Evolutionary conservation across 2,329 filamentous ascomycete species (phyloP), one percentile per base, ranked within the genome.

Genomic region (Fusarium cyanostomum): DNA sequence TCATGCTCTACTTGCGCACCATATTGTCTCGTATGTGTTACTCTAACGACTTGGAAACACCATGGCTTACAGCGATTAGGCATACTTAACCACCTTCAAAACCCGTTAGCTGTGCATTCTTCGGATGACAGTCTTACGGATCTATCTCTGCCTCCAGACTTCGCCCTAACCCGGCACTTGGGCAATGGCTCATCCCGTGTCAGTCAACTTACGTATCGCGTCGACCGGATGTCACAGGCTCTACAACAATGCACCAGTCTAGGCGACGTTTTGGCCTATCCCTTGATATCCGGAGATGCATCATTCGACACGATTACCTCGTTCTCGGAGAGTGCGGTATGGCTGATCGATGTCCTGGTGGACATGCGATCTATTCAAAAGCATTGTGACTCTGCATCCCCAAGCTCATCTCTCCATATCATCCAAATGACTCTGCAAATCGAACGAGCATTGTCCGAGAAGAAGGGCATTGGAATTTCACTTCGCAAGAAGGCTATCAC

Each of bases 311-410:
- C 69, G 27, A 64, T 71, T 10, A 70, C 74, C 13, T 73, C 72
- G 54, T 78, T 79, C 45, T 73, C 72, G 15, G 80, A 81, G 59
- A 75, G 76, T 55, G 71, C 77, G 1, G 76, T 80, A 11, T 85
- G 82, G 83, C 71, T 86, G 11, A 71, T 85, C 56, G 84, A 86
- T 66, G 77, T 77, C 7, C 73, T 81, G 61, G 74, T 81, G 31
- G 75, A 79, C 37, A 70, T 85, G 27, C 75, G 79, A 45, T 68
- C 75, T 16, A 69, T 76, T 10, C 78, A 80, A 55, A 76, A 73
- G 27, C 72, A 73, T 60, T 78, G 80, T 74, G 73, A 75, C 33
- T 50, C 69, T 34, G 33, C 67, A 41, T 66, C 68, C 52, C 71
- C 71, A 13, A 69, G 64, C 33, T 73, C 74, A 16, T 67, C 79